Conservation (phyloP, 192 early-diverging fungal species). For the Ramicandelaber brevisporus region DNA sequence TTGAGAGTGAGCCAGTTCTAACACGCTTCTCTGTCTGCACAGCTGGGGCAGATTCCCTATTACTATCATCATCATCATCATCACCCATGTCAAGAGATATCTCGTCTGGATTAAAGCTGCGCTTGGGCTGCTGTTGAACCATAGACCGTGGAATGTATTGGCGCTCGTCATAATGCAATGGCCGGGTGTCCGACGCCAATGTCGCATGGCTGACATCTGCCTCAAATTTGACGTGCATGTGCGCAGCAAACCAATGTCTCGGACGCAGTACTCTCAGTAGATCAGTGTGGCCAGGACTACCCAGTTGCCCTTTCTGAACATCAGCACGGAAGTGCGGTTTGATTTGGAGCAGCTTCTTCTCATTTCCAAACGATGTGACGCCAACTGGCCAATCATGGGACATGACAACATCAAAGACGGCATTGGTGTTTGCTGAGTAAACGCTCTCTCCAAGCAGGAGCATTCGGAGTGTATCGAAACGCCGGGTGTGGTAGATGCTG, state of each 20-base stretch:
- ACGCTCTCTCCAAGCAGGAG: no score
- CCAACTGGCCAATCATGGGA: conserved; percentile 93
- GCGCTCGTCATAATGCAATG: conserved; percentile 1
- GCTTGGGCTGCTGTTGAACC: neutral
- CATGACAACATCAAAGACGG: conserved; percentile 67
- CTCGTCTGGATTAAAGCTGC: conserved; percentile 20
- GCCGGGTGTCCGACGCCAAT: conserved; percentile 8
- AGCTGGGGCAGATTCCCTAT: neutral
- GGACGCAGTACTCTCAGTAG: conserved; percentile 56
- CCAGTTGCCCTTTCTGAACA: conserved; percentile 28
- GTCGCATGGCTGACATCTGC: conserved; percentile 24
- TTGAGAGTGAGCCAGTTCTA: neutral
- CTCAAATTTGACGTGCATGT: conserved; percentile 77
- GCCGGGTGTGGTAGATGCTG: conserved; percentile 65
- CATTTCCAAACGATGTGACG: conserved; percentile 59
- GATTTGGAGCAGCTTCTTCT: conserved; percentile 19
- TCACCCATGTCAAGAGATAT: conserved; percentile 14
- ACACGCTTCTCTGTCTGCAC: conserved; percentile 1
- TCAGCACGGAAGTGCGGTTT: conserved; percentile 60
- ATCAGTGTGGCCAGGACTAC: conserved; percentile 40
- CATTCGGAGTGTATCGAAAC: conserved; percentile 61
- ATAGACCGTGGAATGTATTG: neutral
- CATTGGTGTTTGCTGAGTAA: conserved; percentile 36
- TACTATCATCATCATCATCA: conserved; percentile 5
- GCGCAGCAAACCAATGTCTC: conserved; percentile 81